These are phyloP conservation scores for Cronartium ribicola DNA, from an alignment of 1,284 basidiomycete genomes.

Conservation along the genomic window DNA sequence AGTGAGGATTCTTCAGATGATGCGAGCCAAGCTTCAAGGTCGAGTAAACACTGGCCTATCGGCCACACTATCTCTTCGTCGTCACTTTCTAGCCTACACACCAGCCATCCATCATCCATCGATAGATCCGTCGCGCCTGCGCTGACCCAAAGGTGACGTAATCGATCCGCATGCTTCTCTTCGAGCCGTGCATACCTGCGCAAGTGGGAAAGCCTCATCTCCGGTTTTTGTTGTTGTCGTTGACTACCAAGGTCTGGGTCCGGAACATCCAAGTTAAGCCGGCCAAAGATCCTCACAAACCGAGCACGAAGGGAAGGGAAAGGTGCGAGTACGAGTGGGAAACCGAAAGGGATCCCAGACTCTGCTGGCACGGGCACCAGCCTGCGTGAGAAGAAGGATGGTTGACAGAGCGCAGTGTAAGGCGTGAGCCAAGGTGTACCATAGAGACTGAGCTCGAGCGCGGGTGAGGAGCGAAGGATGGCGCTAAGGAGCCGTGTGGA, in stretches of 20 bases:
- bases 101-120: constrained; percentile 24
- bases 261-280: constrained; percentile 18
- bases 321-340: constrained; percentile 23
- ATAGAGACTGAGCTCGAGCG: constrained; percentile 11
- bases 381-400: constrained; percentile 17
- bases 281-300: constrained; percentile 18
- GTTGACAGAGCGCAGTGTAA: constrained; percentile 20
- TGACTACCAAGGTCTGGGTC: background rate
- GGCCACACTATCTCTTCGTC: constrained; percentile 34
- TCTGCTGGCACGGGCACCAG: constrained; percentile 17
- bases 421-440: constrained; percentile 21
- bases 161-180: constrained; percentile 19
- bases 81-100: constrained; percentile 6
- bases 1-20: constrained; percentile 7
- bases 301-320: constrained; percentile 25
- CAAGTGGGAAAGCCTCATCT: constrained; percentile 28
- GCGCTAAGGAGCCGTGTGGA: constrained; percentile 15
- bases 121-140: background rate
- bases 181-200: constrained; percentile 7
- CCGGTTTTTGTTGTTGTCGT: background rate
- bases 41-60: constrained; percentile 25
- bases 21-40: constrained; percentile 24
- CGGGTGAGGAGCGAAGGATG: constrained; percentile 5
- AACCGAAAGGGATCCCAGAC: constrained; percentile 8
- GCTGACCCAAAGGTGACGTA: constrained; percentile 15